phyloP scores from a whole-genome alignment of 2,329 filamentous ascomycete genomes.

The Monosporascus sp. region DNA sequence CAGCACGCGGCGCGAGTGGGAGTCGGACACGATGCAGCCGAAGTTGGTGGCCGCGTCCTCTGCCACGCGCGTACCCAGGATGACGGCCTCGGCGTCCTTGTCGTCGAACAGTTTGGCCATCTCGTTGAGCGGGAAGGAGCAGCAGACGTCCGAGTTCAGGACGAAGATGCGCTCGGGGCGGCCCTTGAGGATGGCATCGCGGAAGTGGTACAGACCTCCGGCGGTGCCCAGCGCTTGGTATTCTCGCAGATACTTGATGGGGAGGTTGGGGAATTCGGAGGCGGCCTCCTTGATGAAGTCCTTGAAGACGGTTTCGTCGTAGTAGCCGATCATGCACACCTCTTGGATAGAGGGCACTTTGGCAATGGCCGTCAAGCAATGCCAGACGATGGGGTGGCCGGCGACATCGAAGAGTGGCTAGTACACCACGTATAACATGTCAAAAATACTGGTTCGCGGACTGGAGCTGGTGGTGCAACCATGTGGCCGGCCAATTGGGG shows the following conservation, averaged over 20 bases:
- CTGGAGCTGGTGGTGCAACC: no score
- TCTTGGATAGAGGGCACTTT: slow-evolving; percentile 89
- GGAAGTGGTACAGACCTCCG: slow-evolving; percentile 97
- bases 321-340: slow-evolving; percentile 97
- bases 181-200: slow-evolving; percentile 96
- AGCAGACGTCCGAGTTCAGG: slow-evolving; percentile 97
- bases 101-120: slow-evolving; percentile 95
- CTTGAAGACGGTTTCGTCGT: slow-evolving; percentile 93
- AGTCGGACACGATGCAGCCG: slow-evolving; percentile 93
- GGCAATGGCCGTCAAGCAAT: slow-evolving; percentile 87
- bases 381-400: slow-evolving; percentile 96
- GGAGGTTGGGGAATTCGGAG: slow-evolving; percentile 78
- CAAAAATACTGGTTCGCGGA: no score
- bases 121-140: slow-evolving; percentile 90
- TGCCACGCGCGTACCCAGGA: slow-evolving; percentile 84
- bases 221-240: slow-evolving; percentile 95
- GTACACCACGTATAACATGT: no score
- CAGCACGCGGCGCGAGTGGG: slow-evolving; percentile 88
- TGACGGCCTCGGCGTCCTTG: slow-evolving; percentile 93
- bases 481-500: no score
- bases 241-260: slow-evolving; percentile 93
- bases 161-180: slow-evolving; percentile 94
- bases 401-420: slow-evolving; percentile 97
- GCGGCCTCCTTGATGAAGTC: slow-evolving; percentile 94
- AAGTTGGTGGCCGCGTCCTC: slow-evolving; percentile 94